A percentile compares a stretch with the other conserved stretches of the same genome.
These are phyloP conservation scores for Arctostaphylos glauca DNA, from an alignment of 148 eudicot genomes.

Conservation along the genomic window DNA sequence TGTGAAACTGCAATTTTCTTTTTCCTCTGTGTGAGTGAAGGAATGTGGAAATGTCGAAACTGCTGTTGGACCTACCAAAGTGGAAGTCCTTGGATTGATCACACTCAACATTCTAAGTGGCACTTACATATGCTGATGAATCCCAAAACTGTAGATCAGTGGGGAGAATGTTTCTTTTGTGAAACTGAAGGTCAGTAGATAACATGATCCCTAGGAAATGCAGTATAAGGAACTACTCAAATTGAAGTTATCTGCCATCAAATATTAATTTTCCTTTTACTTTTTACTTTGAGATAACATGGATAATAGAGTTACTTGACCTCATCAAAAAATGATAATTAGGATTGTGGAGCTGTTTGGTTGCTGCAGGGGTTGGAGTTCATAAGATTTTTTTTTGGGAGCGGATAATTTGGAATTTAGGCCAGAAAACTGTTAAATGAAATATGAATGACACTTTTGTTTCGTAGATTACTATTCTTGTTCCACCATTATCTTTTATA, in stretches of 20 bases:
- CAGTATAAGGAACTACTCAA: background rate
- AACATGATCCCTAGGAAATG: background rate
- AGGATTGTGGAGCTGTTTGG: background rate
- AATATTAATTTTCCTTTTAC: background rate
- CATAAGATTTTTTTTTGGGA: background rate
- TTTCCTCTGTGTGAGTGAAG: conserved; percentile 20
- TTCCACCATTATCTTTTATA: background rate
- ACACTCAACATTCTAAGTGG: conserved; percentile 24
- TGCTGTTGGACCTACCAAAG: conserved; percentile 47
- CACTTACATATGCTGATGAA: conserved; percentile 36
- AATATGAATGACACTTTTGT: background rate
- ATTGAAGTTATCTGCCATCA: background rate
- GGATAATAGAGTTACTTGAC: background rate
- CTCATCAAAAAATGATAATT: background rate
- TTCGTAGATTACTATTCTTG: conserved; percentile 1
- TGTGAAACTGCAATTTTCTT: conserved; percentile 1
- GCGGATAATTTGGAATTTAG: background rate
- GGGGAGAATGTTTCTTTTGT: conserved; percentile 25
- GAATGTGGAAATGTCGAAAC: conserved; percentile 55
- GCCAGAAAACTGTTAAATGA: background rate
- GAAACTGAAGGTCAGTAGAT: conserved; percentile 40
- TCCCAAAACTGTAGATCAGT: conserved; percentile 24
- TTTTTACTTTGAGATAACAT: background rate
- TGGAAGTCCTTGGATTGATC: conserved; percentile 31
- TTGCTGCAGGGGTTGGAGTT: background rate